A percentile compares a stretch with the other conserved stretches of the same genome.
Evolutionary conservation across 2,329 filamentous ascomycete species (phyloP).

Genomic region (Cercospora nicotianae): DNA sequence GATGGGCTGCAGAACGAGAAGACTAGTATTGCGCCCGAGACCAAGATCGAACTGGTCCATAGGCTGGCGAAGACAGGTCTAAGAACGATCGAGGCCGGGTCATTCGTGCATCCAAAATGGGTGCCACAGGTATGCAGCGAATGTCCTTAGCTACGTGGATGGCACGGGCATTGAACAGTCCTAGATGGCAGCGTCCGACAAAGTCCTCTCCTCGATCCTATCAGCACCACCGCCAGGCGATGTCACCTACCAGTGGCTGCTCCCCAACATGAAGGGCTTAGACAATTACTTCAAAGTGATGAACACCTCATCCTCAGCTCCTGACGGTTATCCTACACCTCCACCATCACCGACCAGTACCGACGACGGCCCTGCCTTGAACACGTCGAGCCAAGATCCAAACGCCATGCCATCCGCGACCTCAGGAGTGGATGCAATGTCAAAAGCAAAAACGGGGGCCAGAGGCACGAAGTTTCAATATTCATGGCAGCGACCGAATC

Average conservation of each 20-base stretch:
- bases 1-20: conserved; percentile 89
- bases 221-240: conserved; percentile 56
- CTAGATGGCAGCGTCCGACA: conserved; percentile 75
- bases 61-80: conserved; percentile 68
- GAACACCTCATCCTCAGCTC: conserved; percentile 42
- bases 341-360: conserved; percentile 39
- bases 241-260: conserved; percentile 76
- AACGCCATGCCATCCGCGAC: conserved; percentile 44
- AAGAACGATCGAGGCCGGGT: conserved; percentile 74
- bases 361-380: conserved; percentile 43
- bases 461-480: conserved; percentile 67
- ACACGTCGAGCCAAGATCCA: conserved; percentile 46
- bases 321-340: conserved; percentile 53
- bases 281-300: conserved; percentile 60
- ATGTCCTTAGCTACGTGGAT: background rate
- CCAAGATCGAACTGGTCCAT: conserved; percentile 75
- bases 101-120: conserved; percentile 81
- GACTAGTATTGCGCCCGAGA: conserved; percentile 65
- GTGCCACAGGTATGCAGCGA: conserved; percentile 66
- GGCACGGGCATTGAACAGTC: conserved; percentile 12
- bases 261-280: conserved; percentile 73
- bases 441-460: conserved; percentile 48
- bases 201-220: conserved; percentile 70
- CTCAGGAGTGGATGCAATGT: conserved; percentile 42
- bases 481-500: conserved; percentile 80